phyloP scores from a whole-genome alignment of 768 basidiomycete genomes.

The Rhodotorula taiwanensis region DNA sequence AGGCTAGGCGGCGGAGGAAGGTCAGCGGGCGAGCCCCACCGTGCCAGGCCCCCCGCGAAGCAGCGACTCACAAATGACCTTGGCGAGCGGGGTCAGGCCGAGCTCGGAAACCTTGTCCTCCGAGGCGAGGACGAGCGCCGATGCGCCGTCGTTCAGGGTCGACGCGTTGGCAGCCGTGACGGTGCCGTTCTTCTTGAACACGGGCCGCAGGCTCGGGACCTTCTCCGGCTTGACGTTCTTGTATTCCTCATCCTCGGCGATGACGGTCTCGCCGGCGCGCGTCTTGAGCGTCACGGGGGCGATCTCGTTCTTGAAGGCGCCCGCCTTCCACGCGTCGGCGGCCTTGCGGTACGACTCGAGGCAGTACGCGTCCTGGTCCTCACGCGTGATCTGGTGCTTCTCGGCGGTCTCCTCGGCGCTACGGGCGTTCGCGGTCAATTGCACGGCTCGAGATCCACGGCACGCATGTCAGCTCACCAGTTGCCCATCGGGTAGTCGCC shows the following conservation, averaged over 20 bases:
- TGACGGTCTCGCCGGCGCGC: constrained; percentile 75
- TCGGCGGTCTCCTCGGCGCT: constrained; percentile 70
- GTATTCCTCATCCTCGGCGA: constrained; percentile 95
- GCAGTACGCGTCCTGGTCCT: constrained; percentile 81
- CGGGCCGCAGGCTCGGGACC: constrained; percentile 75
- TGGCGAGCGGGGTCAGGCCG: constrained; percentile 85
- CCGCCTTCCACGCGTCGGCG: constrained; percentile 79
- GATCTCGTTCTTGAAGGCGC: constrained; percentile 78
- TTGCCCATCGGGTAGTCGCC: constrained; percentile 98
- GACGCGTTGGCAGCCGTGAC: constrained; percentile 98
- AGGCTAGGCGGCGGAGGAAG: constrained; percentile 54
- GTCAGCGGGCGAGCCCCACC: too few species aligned
- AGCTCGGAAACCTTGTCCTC: constrained; percentile 86
- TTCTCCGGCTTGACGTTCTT: constrained; percentile 95
- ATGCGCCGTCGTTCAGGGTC: constrained; percentile 89
- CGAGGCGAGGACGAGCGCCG: constrained; percentile 88
- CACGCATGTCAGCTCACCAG: constrained; percentile 48
- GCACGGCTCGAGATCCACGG: background rate
- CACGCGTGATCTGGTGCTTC: constrained; percentile 74
- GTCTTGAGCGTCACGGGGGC: constrained; percentile 83
- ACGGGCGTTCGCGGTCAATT: background rate
- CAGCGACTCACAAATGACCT: constrained; percentile 70
- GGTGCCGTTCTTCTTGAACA: constrained; percentile 71
- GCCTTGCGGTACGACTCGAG: constrained; percentile 93
- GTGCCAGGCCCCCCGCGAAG: background rate